Evolutionary conservation across 495 filamentous ascomycete genomes (phyloP), one percentile per base, ranked within the genome.

Genomic region (Talaromyces stipitatus): DNA sequence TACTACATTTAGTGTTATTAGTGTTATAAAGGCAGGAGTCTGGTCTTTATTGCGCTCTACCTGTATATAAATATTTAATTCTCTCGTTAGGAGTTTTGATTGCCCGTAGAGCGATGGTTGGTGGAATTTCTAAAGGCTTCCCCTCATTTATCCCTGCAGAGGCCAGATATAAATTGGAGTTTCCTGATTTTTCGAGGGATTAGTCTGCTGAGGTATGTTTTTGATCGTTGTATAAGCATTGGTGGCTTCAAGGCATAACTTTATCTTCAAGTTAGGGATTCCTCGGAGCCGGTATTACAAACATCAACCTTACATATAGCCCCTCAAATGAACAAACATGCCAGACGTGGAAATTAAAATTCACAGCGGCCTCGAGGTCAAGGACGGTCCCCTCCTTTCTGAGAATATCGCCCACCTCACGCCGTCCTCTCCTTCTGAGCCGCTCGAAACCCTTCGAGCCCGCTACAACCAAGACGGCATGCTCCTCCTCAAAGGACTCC

Each of bases 391-490:
- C 28, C 66, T 85, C n/a, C 68, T 60, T 22, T 66, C 72, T n/a
- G 70, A 73, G 28, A 73, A 78, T 58, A 69, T 79, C 20, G 67
- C 71, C 5, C 59, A 67, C 14, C 72, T 85, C 6, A 66, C 67
- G 24, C 72, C 71, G 28, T 75, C 72, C n/a, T 64, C 69, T 26
- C 67, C 71, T 32, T 59, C 50, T 16, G 63, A 72, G 4, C 67
- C 72, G 8, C 29, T 76, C n/a, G 64, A 72, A 41, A 73, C 78
- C 27, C 67, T 86, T 1, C 77, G 77, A 27, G 61, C 68, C 30
- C 74, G 83, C 16, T 82, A 77, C 52, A 53, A 81, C n/a, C 57
- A 72, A 46, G 81, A 85, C 59, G 81, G 82, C 16, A 85, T 85
- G 61, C 70, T 86, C 41, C 83, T 83, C 60, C 56, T 87, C 6